Percentiles rank a stretch among this genome's conserved stretches.
Evolutionary conservation across 2,329 filamentous ascomycete genomes (phyloP).

Genomic region (Microascus cirrosus): DNA sequence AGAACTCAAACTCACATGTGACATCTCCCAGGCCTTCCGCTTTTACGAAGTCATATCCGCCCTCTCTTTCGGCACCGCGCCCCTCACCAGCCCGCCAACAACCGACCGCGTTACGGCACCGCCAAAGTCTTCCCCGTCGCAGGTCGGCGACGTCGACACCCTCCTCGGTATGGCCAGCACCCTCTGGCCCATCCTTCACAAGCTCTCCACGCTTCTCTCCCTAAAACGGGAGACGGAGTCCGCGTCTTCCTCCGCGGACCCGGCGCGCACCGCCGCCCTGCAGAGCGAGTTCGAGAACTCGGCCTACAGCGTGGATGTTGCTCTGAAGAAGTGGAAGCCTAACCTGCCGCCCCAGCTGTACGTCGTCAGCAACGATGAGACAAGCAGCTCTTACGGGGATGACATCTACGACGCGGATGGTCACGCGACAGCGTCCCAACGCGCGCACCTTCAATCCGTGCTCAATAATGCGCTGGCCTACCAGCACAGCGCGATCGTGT

Average conservation of each 20-base stretch:
- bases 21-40: slow-evolving; percentile 39
- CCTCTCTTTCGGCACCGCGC: slow-evolving; percentile 47
- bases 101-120: slow-evolving; percentile 33
- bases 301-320: slow-evolving; percentile 42
- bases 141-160: slow-evolving; percentile 41
- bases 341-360: slow-evolving; percentile 28
- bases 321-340: slow-evolving; percentile 45
- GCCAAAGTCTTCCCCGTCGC: slow-evolving; percentile 17
- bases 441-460: slow-evolving; percentile 37
- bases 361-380: slow-evolving; percentile 10
- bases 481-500: slow-evolving; percentile 45
- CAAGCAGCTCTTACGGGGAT: background rate
- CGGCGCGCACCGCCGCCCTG: slow-evolving; percentile 33
- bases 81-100: slow-evolving; percentile 38
- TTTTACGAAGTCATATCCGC: slow-evolving; percentile 57
- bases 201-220: slow-evolving; percentile 41
- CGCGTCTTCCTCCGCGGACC: slow-evolving; percentile 26
- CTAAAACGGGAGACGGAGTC: slow-evolving; percentile 39
- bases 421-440: slow-evolving; percentile 16
- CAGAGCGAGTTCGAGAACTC: slow-evolving; percentile 38
- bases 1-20: slow-evolving; percentile 11
- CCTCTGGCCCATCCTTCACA: slow-evolving; percentile 53
- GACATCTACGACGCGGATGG: background rate
- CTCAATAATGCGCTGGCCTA: slow-evolving; percentile 50
- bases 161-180: slow-evolving; percentile 51